phyloP scores from a whole-genome alignment of 495 filamentous ascomycete genomes.

The Staphylotrichum longicolle region DNA sequence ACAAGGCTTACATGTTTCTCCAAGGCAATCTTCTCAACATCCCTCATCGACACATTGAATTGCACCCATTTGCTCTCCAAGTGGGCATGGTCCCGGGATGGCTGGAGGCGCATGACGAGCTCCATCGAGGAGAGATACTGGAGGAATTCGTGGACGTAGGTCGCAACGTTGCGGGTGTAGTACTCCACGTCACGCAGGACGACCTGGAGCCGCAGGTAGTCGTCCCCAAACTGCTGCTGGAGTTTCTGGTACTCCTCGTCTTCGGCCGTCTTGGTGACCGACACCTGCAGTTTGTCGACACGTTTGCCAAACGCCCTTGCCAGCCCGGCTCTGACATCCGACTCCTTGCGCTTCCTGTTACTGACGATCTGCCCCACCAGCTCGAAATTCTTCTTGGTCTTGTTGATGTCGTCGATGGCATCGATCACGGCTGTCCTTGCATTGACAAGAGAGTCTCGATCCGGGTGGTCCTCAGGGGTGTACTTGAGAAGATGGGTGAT shows the following conservation, averaged over 20 bases:
- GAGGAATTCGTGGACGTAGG: slow-evolving; percentile 69
- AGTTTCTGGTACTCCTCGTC: slow-evolving; percentile 76
- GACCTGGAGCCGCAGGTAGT: slow-evolving; percentile 85
- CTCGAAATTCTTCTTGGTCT: slow-evolving; percentile 85
- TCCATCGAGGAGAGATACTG: slow-evolving; percentile 70
- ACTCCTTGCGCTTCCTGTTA: slow-evolving; percentile 78
- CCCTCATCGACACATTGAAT: slow-evolving; percentile 75
- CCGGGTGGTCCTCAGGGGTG: slow-evolving; percentile 79
- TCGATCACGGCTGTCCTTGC: slow-evolving; percentile 64
- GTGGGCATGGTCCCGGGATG: slow-evolving; percentile 64
- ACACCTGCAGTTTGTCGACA: slow-evolving; percentile 66
- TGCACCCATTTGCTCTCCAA: slow-evolving; percentile 88
- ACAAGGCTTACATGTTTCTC: slow-evolving; percentile 73
- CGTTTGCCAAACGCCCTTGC: slow-evolving; percentile 84
- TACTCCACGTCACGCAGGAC: slow-evolving; percentile 85
- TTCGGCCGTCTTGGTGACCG: slow-evolving; percentile 66
- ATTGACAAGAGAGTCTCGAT: slow-evolving; percentile 62
- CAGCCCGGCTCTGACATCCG: slow-evolving; percentile 77
- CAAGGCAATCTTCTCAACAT: slow-evolving; percentile 72
- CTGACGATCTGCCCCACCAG: slow-evolving; percentile 83
- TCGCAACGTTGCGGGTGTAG: slow-evolving; percentile 70
- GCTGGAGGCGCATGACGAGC: slow-evolving; percentile 54
- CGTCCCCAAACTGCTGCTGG: slow-evolving; percentile 76
- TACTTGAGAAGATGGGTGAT: slow-evolving; percentile 72
- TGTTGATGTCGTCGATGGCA: slow-evolving; percentile 82